Evolutionary conservation across 2,329 filamentous ascomycete species (phyloP).

Genomic region (Lasiodiplodia theobromae): DNA sequence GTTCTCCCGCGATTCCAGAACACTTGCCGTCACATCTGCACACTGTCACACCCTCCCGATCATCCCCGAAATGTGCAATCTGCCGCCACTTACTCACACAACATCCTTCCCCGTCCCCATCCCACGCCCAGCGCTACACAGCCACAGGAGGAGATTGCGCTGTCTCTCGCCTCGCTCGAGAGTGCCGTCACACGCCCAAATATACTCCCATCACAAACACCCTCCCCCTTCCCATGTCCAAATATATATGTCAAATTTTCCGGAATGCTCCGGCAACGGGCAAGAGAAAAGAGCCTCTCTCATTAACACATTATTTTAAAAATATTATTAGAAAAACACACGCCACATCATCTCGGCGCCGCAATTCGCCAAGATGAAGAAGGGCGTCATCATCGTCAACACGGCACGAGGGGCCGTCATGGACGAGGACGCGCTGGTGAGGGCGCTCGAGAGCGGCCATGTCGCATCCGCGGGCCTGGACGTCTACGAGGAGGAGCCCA

Average conservation of each 20-base stretch:
- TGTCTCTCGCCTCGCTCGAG: conserved; percentile 2
- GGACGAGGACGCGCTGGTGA: conserved; percentile 79
- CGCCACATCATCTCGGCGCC: conserved; percentile 75
- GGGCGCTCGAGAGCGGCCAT: conserved; percentile 72
- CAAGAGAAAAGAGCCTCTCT: background rate
- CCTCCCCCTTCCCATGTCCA: conserved; percentile 2
- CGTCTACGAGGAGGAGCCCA: conserved; percentile 83
- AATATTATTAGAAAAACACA: conserved; percentile 63
- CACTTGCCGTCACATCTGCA: conserved; percentile 8
- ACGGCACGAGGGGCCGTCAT: conserved; percentile 84
- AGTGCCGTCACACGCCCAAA: conserved; percentile 12
- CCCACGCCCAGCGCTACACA: conserved; percentile 5
- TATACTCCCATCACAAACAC: background rate
- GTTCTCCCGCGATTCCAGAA: conserved; percentile 16
- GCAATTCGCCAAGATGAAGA: conserved; percentile 80
- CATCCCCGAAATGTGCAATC: conserved; percentile 25
- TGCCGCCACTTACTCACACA: conserved; percentile 21
- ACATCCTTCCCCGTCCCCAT: background rate
- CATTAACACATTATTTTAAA: background rate
- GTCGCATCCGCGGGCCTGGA: conserved; percentile 78
- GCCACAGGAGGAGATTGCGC: conserved; percentile 27
- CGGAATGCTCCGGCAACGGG: background rate
- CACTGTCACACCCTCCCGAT: conserved; percentile 16
- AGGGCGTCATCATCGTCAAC: conserved; percentile 78
- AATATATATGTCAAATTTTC: conserved; percentile 3